These are phyloP conservation scores for Endoconidiophora laricicola DNA, from an alignment of 2,329 filamentous ascomycete genomes.

Conservation along the genomic window DNA sequence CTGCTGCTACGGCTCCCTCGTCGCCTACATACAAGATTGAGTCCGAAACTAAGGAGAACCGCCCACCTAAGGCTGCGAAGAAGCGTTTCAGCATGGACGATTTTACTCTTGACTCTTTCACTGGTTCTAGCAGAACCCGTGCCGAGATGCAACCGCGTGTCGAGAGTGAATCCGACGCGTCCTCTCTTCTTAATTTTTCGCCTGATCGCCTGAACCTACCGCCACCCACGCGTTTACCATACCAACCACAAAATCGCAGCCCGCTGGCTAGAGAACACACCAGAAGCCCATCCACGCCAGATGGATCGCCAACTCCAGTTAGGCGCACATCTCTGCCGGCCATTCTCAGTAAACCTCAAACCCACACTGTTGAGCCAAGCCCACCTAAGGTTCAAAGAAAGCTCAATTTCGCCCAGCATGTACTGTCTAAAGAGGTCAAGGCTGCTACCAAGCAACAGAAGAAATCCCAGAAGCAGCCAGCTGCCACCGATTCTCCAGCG, in stretches of 20 bases:
- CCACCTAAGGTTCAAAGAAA: constrained; percentile 11
- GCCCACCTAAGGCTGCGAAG: constrained; percentile 20
- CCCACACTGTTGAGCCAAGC: constrained; percentile 1
- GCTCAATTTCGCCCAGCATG: constrained; percentile 12
- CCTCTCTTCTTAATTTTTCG: constrained; percentile 22
- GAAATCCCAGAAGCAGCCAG: constrained; percentile 6
- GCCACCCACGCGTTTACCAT: constrained; percentile 18
- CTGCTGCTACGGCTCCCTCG: constrained; percentile 6
- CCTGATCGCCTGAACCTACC: constrained; percentile 22
- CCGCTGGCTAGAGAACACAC: constrained; percentile 23
- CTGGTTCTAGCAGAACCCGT: constrained; percentile 25
- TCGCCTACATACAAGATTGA: background rate
- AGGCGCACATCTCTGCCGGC: constrained; percentile 13
- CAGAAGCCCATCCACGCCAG: constrained; percentile 17
- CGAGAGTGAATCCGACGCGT: constrained; percentile 34
- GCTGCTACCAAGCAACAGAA: constrained; percentile 9
- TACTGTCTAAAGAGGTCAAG: constrained; percentile 12
- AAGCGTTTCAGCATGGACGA: constrained; percentile 22
- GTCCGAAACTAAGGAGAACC: constrained; percentile 28
- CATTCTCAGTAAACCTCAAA: constrained; percentile 8
- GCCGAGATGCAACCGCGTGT: constrained; percentile 38
- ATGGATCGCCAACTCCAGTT: constrained; percentile 7
- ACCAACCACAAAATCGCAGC: constrained; percentile 21
- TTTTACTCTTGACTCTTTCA: constrained; percentile 26
- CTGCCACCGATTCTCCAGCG: background rate